These are phyloP conservation scores for Fallopia convolvulus DNA, from an alignment of 148 eudicot species.

Conservation along the genomic window DNA sequence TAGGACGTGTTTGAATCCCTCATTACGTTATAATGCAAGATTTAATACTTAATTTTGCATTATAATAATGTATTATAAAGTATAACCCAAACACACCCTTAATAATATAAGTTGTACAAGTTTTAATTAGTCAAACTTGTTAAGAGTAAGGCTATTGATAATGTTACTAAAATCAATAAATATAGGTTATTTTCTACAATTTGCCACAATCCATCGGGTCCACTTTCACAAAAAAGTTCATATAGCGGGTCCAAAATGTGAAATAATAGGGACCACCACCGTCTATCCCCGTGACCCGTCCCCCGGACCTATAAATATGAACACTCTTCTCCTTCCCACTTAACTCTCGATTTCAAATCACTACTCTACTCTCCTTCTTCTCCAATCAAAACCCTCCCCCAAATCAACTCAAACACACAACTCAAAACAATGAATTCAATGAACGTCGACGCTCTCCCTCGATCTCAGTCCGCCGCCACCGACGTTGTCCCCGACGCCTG, in stretches of 20 bases:
- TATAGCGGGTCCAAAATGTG: not conserved
- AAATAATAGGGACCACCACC: not conserved
- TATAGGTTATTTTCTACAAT: too few relatives aligned
- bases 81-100: too few relatives aligned
- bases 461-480: not conserved
- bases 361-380: not conserved
- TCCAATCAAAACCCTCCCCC: not conserved
- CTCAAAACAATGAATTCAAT: not conserved
- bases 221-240: not conserved
- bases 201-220: too few relatives aligned
- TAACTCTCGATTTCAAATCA: not conserved
- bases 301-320: not conserved
- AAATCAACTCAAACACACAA: not conserved
- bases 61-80: too few relatives aligned
- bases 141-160: too few relatives aligned
- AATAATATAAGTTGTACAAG: too few relatives aligned
- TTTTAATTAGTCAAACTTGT: too few relatives aligned
- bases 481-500: slow-evolving; percentile 53
- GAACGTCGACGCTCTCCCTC: not conserved
- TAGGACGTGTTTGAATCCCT: too few relatives aligned
- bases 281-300: not conserved
- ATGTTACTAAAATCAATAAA: too few relatives aligned
- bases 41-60: too few relatives aligned
- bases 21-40: too few relatives aligned
- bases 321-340: not conserved